These are phyloP conservation scores for Blastobotrys proliferans DNA, from an alignment of 1,139 yeast species.

Conservation along the genomic window DNA sequence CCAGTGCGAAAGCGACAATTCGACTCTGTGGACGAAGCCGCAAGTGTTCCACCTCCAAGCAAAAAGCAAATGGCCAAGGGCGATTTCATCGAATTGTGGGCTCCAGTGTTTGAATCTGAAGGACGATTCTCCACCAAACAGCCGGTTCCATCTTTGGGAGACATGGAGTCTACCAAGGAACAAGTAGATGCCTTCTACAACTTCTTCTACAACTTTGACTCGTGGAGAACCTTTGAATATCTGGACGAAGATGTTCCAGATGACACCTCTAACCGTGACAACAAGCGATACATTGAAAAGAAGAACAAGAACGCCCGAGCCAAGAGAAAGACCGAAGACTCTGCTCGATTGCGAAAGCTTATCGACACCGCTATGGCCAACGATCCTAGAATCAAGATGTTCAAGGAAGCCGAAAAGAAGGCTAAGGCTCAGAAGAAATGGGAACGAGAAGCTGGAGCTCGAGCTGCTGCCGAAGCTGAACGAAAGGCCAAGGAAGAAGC, in stretches of 20 bases:
- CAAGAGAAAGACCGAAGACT: constrained; percentile 97
- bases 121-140: constrained; percentile 86
- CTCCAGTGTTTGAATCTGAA: constrained; percentile 86
- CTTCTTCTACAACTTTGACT: constrained; percentile 93
- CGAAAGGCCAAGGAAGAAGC: constrained; percentile 79
- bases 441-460: constrained; percentile 97
- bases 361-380: constrained; percentile 83
- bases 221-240: constrained; percentile 98
- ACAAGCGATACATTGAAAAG: constrained; percentile 97
- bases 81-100: constrained; percentile 90
- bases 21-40: constrained; percentile 90
- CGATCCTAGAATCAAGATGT: constrained; percentile 92
- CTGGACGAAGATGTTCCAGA: constrained; percentile 99
- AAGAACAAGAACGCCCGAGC: constrained; percentile 95
- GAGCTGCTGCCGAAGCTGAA: constrained; percentile 92
- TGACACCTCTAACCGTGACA: constrained; percentile 98
- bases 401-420: constrained; percentile 91
- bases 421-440: constrained; percentile 94
- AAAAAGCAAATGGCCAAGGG: constrained; percentile 43
- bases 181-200: constrained; percentile 87
- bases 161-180: constrained; percentile 59
- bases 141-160: constrained; percentile 84
- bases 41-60: constrained; percentile 77
- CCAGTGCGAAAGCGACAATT: constrained; percentile 83
- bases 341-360: constrained; percentile 78